phyloP scores from a whole-genome alignment of 1,284 basidiomycete species.

The Chalciporus sp. region DNA sequence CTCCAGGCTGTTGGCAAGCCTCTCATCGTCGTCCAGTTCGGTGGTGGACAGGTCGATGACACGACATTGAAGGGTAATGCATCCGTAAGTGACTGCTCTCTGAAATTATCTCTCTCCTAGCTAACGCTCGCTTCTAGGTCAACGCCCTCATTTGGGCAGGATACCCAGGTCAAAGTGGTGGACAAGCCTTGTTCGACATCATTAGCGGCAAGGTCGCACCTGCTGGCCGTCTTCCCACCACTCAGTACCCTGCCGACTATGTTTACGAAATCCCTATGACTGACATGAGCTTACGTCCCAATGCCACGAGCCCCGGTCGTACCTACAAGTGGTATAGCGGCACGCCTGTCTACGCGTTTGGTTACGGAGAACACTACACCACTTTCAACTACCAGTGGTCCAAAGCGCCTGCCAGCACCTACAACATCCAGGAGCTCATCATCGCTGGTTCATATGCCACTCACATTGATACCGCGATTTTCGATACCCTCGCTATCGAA shows the following conservation, averaged over 20 bases:
- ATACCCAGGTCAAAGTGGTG: constrained; percentile 37
- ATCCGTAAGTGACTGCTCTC: constrained; percentile 38
- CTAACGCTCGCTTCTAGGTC: constrained; percentile 36
- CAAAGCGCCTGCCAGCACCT: constrained; percentile 34
- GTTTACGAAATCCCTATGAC: constrained; percentile 54
- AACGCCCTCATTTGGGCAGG: constrained; percentile 58
- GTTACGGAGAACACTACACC: constrained; percentile 56
- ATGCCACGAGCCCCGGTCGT: constrained; percentile 49
- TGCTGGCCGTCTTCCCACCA: constrained; percentile 53
- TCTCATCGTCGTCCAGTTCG: constrained; percentile 55
- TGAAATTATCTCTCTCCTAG: background rate
- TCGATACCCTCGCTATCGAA: constrained; percentile 50
- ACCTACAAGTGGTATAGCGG: constrained; percentile 62
- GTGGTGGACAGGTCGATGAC: constrained; percentile 57
- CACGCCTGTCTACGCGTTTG: constrained; percentile 52
- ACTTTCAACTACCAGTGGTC: constrained; percentile 47
- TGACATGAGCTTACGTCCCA: constrained; percentile 56
- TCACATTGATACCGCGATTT: constrained; percentile 45
- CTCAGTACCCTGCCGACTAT: constrained; percentile 56
- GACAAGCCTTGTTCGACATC: constrained; percentile 52
- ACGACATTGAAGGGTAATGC: constrained; percentile 45
- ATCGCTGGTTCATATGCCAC: constrained; percentile 22
- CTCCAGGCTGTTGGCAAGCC: constrained; percentile 50
- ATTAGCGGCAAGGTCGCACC: constrained; percentile 52
- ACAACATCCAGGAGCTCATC: constrained; percentile 46